These are phyloP conservation scores for Petunia secreta DNA, from an alignment of 257 asterid species.

Conservation along the genomic window DNA sequence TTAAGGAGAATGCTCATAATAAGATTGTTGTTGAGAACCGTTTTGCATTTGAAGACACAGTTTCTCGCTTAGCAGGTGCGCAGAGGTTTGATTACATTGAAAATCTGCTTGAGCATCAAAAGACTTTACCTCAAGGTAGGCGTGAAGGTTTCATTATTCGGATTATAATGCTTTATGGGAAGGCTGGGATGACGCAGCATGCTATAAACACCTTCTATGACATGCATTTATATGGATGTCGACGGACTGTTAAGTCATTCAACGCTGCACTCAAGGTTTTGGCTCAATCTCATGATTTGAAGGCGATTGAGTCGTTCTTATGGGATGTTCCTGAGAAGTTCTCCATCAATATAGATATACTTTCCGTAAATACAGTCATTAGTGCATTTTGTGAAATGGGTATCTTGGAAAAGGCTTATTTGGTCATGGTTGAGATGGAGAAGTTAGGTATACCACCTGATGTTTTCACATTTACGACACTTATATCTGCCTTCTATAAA, in stretches of 20 bases:
- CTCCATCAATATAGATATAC: slow-evolving; percentile 54
- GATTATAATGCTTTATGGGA: slow-evolving; percentile 76
- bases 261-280: slow-evolving; percentile 77
- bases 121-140: slow-evolving; percentile 80
- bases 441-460: slow-evolving; percentile 65
- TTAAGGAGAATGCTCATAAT: slow-evolving; percentile 74
- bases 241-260: slow-evolving; percentile 72
- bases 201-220: slow-evolving; percentile 68
- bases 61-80: slow-evolving; percentile 81
- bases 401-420: slow-evolving; percentile 56
- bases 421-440: slow-evolving; percentile 62
- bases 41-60: slow-evolving; percentile 71
- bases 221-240: slow-evolving; percentile 79
- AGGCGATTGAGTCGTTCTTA: slow-evolving; percentile 57
- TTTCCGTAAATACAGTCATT: slow-evolving; percentile 62
- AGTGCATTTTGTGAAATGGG: slow-evolving; percentile 74
- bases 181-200: slow-evolving; percentile 65
- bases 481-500: slow-evolving; percentile 72
- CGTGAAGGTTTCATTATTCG: slow-evolving; percentile 84
- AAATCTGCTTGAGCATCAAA: slow-evolving; percentile 79
- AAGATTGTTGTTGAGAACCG: slow-evolving; percentile 70
- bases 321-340: slow-evolving; percentile 49
- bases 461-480: slow-evolving; percentile 76
- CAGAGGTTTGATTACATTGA: slow-evolving; percentile 72
- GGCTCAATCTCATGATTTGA: slow-evolving; percentile 58